A percentile compares a stretch with the other conserved stretches of the same genome.
Evolutionary conservation across 2,329 filamentous ascomycete species (phyloP).

Genomic region (Penicillium thymicola): DNA sequence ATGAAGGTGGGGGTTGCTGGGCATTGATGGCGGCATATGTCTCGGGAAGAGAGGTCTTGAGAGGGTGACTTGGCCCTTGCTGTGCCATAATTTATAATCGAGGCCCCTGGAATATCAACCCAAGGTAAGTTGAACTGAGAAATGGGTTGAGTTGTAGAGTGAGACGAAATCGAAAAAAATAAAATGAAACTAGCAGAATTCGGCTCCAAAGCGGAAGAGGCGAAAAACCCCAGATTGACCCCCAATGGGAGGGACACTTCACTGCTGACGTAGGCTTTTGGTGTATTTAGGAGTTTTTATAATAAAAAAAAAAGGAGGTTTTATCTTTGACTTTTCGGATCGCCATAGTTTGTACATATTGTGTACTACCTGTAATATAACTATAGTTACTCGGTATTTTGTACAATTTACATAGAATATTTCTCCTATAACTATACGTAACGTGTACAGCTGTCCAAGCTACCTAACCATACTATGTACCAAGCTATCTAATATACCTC

Average conservation of each 20-base stretch:
- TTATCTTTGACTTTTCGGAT: background rate
- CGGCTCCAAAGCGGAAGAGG: constrained; percentile 3
- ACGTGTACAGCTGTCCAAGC: background rate
- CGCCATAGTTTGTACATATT: background rate
- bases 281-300: background rate
- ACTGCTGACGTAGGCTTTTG: constrained; percentile 2
- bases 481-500: background rate
- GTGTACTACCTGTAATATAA: background rate
- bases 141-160: background rate
- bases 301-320: background rate
- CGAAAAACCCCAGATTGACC: background rate
- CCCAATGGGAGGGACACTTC: background rate
- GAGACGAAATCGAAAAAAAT: background rate
- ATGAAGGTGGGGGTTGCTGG: constrained; percentile 36
- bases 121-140: background rate
- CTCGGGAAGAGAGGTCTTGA: constrained; percentile 56
- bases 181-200: background rate
- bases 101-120: background rate
- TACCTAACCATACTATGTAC: background rate
- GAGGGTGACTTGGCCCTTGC: constrained; percentile 47
- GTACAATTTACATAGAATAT: no score
- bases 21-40: constrained; percentile 43
- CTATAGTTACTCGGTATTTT: background rate
- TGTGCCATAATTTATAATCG: constrained; percentile 16
- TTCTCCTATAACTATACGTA: background rate